These are phyloP conservation scores for Exophiala sideris DNA, from an alignment of 2,329 filamentous ascomycete genomes.

Conservation along the genomic window DNA sequence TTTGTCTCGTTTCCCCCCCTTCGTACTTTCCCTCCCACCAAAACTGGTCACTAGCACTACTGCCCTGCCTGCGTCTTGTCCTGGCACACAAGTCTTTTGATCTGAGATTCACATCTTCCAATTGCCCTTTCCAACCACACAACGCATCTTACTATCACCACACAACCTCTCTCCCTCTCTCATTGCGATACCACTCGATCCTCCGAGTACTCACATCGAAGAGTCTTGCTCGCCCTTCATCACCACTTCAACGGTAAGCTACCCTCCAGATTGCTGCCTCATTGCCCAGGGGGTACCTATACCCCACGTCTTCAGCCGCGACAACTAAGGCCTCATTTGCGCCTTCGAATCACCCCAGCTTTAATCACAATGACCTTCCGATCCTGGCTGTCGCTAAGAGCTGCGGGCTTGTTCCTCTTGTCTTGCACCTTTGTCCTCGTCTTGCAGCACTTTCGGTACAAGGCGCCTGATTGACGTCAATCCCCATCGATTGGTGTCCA, in stretches of 20 bases:
- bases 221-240: conserved; percentile 7
- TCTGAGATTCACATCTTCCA: conserved; percentile 6
- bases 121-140: background rate
- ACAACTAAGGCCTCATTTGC: conserved; percentile 6
- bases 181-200: conserved; percentile 6
- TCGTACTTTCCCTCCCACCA: conserved; percentile 7
- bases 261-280: conserved; percentile 10
- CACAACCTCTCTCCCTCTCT: conserved; percentile 3
- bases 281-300: conserved; percentile 13
- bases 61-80: conserved; percentile 8
- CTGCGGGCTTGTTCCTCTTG: conserved; percentile 1
- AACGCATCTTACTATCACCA: conserved; percentile 14
- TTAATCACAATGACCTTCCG: background rate
- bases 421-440: background rate
- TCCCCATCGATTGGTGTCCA: conserved; percentile 3
- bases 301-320: conserved; percentile 22
- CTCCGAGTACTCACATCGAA: conserved; percentile 9
- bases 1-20: conserved; percentile 8
- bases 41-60: conserved; percentile 3
- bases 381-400: conserved; percentile 4
- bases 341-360: conserved; percentile 8
- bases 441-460: conserved; percentile 8
- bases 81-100: conserved; percentile 8
- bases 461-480: conserved; percentile 22
- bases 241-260: conserved; percentile 21